These are phyloP conservation scores for Neltuma alba DNA, from an alignment of 306 rosid genomes.

Conservation along the genomic window DNA sequence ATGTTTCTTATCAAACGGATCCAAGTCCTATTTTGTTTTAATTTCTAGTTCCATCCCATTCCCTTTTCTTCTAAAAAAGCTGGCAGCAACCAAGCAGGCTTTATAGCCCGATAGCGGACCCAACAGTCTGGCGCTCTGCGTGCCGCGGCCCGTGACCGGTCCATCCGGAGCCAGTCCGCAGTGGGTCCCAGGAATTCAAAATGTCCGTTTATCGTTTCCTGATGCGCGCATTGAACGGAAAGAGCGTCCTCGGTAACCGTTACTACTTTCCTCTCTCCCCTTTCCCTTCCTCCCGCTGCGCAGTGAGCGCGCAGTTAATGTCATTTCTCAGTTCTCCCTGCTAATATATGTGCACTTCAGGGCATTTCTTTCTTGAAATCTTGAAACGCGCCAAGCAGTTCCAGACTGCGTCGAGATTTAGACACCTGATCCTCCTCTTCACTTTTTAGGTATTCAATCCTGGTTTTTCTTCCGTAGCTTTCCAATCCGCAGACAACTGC, in stretches of 20 bases:
- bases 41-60: too few relatives aligned
- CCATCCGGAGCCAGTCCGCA: not conserved
- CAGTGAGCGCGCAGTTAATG: not conserved
- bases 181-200: conserved; percentile 46
- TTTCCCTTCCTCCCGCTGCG: not conserved
- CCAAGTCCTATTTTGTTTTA: too few relatives aligned
- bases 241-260: conserved; percentile 54
- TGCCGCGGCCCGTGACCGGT: not conserved
- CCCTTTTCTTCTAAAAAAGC: too few relatives aligned
- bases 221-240: conserved; percentile 45
- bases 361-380: conserved; percentile 11
- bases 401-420: conserved; percentile 32
- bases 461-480: conserved; percentile 7
- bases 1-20: too few relatives aligned
- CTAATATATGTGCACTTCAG: not conserved
- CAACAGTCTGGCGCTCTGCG: not conserved
- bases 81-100: too few relatives aligned
- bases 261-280: conserved; percentile 35
- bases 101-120: not conserved
- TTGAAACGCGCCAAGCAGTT: not conserved
- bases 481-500: conserved; percentile 24
- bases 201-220: conserved; percentile 36
- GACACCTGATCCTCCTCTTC: conserved; percentile 10
- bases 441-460: not conserved
- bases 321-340: not conserved